Evolutionary conservation across 768 basidiomycete species (phyloP).

Genomic region (Tricholoma hemisulphureum): DNA sequence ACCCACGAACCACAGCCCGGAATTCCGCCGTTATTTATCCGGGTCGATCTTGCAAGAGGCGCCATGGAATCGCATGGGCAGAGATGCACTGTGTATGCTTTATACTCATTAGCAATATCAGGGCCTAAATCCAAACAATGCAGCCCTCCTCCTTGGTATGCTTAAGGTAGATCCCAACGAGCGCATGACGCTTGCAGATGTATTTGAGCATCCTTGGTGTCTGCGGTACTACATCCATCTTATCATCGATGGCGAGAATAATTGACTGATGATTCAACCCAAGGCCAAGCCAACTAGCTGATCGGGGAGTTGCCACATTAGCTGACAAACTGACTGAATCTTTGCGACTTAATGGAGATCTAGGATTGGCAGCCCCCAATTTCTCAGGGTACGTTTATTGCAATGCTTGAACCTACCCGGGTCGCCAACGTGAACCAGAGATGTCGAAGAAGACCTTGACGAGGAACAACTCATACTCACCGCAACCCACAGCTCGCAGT

Average conservation of each 20-base stretch:
- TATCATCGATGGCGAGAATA: background rate
- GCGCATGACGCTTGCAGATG: slow-evolving; percentile 60
- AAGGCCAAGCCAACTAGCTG: slow-evolving; percentile 71
- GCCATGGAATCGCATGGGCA: slow-evolving; percentile 75
- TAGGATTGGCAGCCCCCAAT: slow-evolving; percentile 66
- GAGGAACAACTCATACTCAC: slow-evolving; percentile 62
- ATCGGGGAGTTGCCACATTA: slow-evolving; percentile 48
- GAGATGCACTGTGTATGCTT: slow-evolving; percentile 59
- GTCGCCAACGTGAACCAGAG: background rate
- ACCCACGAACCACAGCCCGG: slow-evolving; percentile 74
- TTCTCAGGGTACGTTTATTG: slow-evolving; percentile 34
- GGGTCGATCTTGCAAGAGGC: slow-evolving; percentile 71
- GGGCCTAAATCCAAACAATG: background rate
- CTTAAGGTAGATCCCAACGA: slow-evolving; percentile 66
- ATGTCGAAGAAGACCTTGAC: slow-evolving; percentile 41
- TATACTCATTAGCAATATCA: too few relatives aligned
- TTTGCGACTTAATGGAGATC: slow-evolving; percentile 68
- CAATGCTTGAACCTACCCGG: background rate
- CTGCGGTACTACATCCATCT: slow-evolving; percentile 44
- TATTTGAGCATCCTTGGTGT: slow-evolving; percentile 67
- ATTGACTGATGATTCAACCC: background rate
- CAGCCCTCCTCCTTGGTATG: slow-evolving; percentile 76
- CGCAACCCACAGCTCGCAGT: slow-evolving; percentile 59
- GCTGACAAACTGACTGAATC: slow-evolving; percentile 71
- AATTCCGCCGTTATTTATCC: slow-evolving; percentile 72